A percentile compares a stretch with the other conserved stretches of the same genome.
Evolutionary conservation across 208 protist species (phyloP).

Genomic region (Acanthamoeba castellanii): DNA sequence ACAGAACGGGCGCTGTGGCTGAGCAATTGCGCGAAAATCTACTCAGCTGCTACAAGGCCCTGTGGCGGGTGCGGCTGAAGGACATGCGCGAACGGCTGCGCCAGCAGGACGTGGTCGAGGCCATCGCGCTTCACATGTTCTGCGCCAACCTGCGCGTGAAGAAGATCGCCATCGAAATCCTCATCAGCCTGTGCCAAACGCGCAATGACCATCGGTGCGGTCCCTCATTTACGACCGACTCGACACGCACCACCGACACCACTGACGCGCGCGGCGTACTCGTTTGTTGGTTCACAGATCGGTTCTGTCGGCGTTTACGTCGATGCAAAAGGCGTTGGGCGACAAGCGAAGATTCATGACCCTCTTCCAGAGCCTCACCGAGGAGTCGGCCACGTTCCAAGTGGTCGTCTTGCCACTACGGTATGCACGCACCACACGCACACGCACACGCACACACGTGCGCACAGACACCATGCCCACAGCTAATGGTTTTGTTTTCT

Average conservation of each 20-base stretch:
- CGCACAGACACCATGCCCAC: not conserved
- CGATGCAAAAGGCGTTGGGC: constrained; percentile 41
- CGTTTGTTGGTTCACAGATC: not conserved
- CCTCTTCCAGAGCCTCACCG: constrained; percentile 55
- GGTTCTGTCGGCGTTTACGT: constrained; percentile 18
- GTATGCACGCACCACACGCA: not conserved
- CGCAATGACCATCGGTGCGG: constrained; percentile 4
- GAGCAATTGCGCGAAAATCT: constrained; percentile 62
- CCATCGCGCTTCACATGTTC: constrained; percentile 43
- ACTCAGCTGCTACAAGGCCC: constrained; percentile 69
- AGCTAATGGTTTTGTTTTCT: too few relatives aligned
- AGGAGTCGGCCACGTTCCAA: constrained; percentile 67
- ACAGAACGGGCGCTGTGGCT: not conserved
- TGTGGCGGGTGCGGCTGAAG: constrained; percentile 70
- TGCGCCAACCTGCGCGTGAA: constrained; percentile 59
- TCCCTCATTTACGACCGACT: not conserved
- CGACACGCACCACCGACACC: too few relatives aligned
- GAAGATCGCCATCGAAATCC: constrained; percentile 64
- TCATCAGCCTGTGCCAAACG: constrained; percentile 41
- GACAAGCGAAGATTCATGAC: constrained; percentile 53
- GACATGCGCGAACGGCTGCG: constrained; percentile 13
- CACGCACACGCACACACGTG: not conserved
- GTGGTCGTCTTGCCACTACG: constrained; percentile 37
- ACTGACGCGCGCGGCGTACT: not conserved
- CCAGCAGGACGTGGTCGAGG: constrained; percentile 8